phyloP scores from a whole-genome alignment of 257 asterid genomes.

The Eustoma russellianum region DNA sequence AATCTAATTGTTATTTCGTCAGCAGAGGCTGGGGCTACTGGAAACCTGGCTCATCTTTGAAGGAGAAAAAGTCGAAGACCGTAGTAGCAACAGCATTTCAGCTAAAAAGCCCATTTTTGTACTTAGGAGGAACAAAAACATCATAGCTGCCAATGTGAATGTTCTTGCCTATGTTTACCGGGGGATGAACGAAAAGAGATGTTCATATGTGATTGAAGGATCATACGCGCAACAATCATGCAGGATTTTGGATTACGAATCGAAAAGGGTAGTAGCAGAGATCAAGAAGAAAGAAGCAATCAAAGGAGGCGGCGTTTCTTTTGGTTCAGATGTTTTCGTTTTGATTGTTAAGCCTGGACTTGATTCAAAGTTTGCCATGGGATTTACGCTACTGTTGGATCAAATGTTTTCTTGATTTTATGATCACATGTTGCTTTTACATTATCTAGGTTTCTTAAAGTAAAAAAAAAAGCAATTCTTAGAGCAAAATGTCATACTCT shows the following conservation, averaged over 20 bases:
- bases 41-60: slow-evolving; percentile 59
- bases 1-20: not conserved
- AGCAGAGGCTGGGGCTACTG: slow-evolving; percentile 44
- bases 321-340: slow-evolving; percentile 34
- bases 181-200: slow-evolving; percentile 23
- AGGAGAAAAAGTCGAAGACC: slow-evolving; percentile 51
- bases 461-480: too few relatives aligned
- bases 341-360: slow-evolving; percentile 17
- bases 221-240: slow-evolving; percentile 54
- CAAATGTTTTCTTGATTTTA: slow-evolving; percentile 22
- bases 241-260: slow-evolving; percentile 41
- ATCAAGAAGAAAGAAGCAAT: slow-evolving; percentile 51
- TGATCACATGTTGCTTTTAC: too few relatives aligned
- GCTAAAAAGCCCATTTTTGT: slow-evolving; percentile 32
- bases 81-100: slow-evolving; percentile 8
- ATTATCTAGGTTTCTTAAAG: too few relatives aligned
- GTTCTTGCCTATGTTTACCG: slow-evolving; percentile 48
- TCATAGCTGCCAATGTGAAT: slow-evolving; percentile 18
- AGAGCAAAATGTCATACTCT: too few relatives aligned
- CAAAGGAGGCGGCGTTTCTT: slow-evolving; percentile 34
- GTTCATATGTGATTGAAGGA: slow-evolving; percentile 44
- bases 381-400: slow-evolving; percentile 18
- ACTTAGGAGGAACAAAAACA: slow-evolving; percentile 30
- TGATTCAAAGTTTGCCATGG: slow-evolving; percentile 29
- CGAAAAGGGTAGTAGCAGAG: slow-evolving; percentile 50